Evolutionary conservation across 2,329 filamentous ascomycete genomes (phyloP), one percentile per base, ranked within the genome.

Genomic region (Trichoderma citrinoviride): DNA sequence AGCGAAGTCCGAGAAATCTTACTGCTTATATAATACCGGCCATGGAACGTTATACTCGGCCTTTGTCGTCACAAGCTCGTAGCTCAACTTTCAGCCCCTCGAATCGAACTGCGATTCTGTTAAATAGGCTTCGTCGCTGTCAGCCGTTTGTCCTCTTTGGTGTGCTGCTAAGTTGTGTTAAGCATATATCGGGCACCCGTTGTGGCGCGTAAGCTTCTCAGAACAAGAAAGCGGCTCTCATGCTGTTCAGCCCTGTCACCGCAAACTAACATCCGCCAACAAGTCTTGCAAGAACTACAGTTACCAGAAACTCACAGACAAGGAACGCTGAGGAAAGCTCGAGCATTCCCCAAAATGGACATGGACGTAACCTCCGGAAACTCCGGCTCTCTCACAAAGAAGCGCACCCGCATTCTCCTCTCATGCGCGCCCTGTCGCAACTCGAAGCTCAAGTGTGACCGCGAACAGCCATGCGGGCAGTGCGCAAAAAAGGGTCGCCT

Each of bases 361-460:
- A 23, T 58, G 21, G 56, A 54, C 21, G 33, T 17, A 17, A 55
- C 8, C n/a, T 44, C 49, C 7, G 33, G 23, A 1, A 55, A 17
- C 15, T 27, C 49, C 6, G 50, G 54, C 10, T 33, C 46, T 7
- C 37, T 57, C 8, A 27, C 58, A 37, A 64, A 54, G 53, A 85
- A 83, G 71, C 80, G 83, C 27, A 78, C 76, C 21, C 78, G 83
- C 40, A 75, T 84, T 23, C 75, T 84, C 3, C 79, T 85, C 23
- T 84, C 82, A 3, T 86, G 83, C 67, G 80, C 75, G 7, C 78
- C 82, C 2, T 86, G 83, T 68, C 82, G 83, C 56, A 66, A 69
- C 61, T 85, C 82, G 44, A 86, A 86, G 75, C 79, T 85, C 29
- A 86, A 85, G 68, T 87, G 84, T 72, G 83, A 87, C 71, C 81